Base-by-base conservation (phyloP, 1,139 yeast genomes). In the Diutina mesorugosa region DNA sequence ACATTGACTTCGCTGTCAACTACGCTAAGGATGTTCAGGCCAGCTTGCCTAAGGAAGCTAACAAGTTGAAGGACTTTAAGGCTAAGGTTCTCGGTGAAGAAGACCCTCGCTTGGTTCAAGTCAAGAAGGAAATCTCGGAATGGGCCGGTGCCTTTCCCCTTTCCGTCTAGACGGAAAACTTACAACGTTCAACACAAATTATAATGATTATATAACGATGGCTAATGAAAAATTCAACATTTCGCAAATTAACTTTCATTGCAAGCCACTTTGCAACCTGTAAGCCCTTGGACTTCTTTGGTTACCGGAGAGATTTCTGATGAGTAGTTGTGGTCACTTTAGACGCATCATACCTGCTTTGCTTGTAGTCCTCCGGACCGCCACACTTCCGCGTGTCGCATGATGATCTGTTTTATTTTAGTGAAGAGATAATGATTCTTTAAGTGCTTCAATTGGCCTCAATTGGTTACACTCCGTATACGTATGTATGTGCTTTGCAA, bases 61-160 rank as follows among this genome's bases (percentile, higher is more conserved):
- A 91, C 78, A 90, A 86, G 77, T 83, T 93, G 71, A 91, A 89
- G 75, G 98, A 93, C 71, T 93, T 90, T 83, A 90, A 90, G 77
- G 83, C 84, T 63, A 84, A 82, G 69, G 83, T 90, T 60, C 83
- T 84, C 64, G 79, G 80, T 62, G 87, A 87, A 62, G 81, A 84
- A 60, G 83, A 80, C 56, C 91, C 85, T 67, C 71, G 72, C 61
- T 76, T 90, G 67, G 73, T 75, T 60, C 73, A 76, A 55, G 79
- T 87, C 65, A 90, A 89, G 78, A 72, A 77, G 58, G 98, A 93
- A 74, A 87, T 93, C 62, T 80, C 85, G 65, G 80, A 79, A 64
- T 93, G 98, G 98, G 95, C 96, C 63, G 90, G 90, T 67, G 85
- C 83, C 66, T 93, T 84, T 83, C 98, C 98, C 69, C 86, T 93